A percentile compares a stretch with the other conserved stretches of the same genome.
Conservation (phyloP, 768 basidiomycete genomes). For the Tylopilus intermedius region DNA sequence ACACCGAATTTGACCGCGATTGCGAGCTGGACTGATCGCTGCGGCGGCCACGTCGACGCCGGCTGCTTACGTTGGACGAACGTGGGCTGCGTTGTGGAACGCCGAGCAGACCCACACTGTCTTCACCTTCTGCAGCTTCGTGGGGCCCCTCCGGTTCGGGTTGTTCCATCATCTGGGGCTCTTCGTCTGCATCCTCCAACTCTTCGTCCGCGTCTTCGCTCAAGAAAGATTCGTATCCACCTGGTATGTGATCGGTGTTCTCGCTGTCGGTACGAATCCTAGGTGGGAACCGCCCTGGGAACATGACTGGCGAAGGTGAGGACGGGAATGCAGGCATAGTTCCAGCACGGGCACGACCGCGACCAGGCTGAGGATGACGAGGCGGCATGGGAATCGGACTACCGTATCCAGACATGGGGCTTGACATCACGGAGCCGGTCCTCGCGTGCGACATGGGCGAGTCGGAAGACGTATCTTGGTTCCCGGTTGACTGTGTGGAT, state of each 20-base stretch:
- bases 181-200: constrained; percentile 29
- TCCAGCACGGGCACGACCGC: constrained; percentile 35
- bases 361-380: constrained; percentile 39
- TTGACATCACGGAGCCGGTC: constrained; percentile 35
- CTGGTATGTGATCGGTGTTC: constrained; percentile 22
- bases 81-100: constrained; percentile 48
- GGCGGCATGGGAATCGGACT: constrained; percentile 47
- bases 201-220: constrained; percentile 33
- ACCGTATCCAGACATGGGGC: constrained; percentile 32
- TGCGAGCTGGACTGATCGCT: constrained; percentile 36
- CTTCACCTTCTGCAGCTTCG: constrained; percentile 60
- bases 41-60: constrained; percentile 29
- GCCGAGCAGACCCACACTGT: constrained; percentile 53
- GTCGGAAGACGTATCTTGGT: constrained; percentile 52
- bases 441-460: constrained; percentile 47
- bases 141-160: constrained; percentile 50
- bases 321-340: constrained; percentile 35
- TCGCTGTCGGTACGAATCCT: constrained; percentile 30
- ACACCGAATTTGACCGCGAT: constrained; percentile 25
- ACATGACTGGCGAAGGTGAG: constrained; percentile 34
- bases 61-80: constrained; percentile 35
- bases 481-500: constrained; percentile 59
- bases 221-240: constrained; percentile 29
- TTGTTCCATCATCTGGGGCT: constrained; percentile 36
- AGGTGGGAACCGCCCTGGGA: constrained; percentile 23